Conservation (phyloP, 192 early-diverging fungal genomes). For the Entomortierella beljakovae region DNA sequence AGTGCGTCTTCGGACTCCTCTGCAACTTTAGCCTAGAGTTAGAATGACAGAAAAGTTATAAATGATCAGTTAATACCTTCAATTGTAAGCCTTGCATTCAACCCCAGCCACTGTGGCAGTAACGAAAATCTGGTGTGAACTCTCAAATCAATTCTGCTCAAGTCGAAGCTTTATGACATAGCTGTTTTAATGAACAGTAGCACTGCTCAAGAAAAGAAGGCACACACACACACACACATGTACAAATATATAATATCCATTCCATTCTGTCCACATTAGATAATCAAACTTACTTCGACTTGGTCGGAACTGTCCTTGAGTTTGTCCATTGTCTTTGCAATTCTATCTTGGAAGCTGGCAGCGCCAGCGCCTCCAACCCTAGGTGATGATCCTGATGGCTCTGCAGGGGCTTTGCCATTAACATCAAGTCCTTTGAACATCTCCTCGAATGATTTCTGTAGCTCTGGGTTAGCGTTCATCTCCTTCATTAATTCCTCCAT, state of each 20-base stretch:
- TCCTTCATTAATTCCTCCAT: conserved; percentile 86
- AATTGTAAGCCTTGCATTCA: no score
- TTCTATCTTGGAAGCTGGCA: conserved; percentile 86
- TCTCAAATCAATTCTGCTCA: no score
- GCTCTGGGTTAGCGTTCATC: conserved; percentile 64
- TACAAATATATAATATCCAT: background rate
- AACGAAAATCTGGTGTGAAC: no score
- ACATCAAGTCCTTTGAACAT: conserved; percentile 61
- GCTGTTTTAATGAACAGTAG: background rate
- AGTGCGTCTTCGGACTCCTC: conserved; percentile 65
- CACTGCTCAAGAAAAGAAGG: background rate
- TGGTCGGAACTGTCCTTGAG: conserved; percentile 86
- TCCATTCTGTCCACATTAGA: background rate
- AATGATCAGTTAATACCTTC: no score
- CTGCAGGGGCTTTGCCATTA: conserved; percentile 24
- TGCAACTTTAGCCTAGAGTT: conserved; percentile 58
- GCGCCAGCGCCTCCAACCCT: conserved; percentile 11
- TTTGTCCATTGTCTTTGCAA: conserved; percentile 91
- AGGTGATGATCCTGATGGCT: conserved; percentile 10
- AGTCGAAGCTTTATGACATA: no score
- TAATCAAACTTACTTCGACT: conserved; percentile 74
- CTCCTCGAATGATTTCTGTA: conserved; percentile 66
- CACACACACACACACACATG: no score
- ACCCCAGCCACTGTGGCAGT: no score
- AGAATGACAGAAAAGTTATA: background rate